These are phyloP conservation scores for Venturia nashicola DNA, from an alignment of 2,329 filamentous ascomycete species.

Conservation along the genomic window DNA sequence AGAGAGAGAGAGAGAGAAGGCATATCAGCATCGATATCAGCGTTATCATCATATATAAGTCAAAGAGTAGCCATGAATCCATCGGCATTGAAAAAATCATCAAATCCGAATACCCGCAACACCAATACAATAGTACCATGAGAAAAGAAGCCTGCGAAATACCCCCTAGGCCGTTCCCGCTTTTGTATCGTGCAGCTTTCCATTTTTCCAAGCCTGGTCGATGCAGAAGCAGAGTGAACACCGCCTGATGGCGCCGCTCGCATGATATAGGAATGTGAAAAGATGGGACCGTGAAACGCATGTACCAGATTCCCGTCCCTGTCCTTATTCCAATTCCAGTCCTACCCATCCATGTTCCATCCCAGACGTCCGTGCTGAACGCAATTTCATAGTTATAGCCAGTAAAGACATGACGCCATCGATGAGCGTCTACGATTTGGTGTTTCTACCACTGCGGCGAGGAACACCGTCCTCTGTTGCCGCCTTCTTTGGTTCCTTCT, in stretches of 20 bases:
- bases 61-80: neutral
- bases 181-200: neutral
- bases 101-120: neutral
- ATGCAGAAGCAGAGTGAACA: neutral
- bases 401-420: neutral
- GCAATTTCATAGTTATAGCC: neutral
- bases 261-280: neutral
- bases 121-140: neutral
- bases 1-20: too few relatives aligned
- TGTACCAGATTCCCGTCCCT: neutral
- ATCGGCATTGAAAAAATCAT: neutral
- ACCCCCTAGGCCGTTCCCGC: neutral
- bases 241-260: neutral
- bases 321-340: neutral
- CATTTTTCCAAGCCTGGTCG: neutral
- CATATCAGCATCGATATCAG: too few relatives aligned
- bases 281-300: neutral
- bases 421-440: neutral
- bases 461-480: constrained; percentile 37
- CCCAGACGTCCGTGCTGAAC: neutral
- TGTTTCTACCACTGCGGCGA: constrained; percentile 32
- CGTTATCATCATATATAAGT: too few relatives aligned
- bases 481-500: constrained; percentile 27
- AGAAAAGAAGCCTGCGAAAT: neutral
- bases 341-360: neutral